Conservation (phyloP, 805 yeast genomes). For the Saturnispora silvae region DNA sequence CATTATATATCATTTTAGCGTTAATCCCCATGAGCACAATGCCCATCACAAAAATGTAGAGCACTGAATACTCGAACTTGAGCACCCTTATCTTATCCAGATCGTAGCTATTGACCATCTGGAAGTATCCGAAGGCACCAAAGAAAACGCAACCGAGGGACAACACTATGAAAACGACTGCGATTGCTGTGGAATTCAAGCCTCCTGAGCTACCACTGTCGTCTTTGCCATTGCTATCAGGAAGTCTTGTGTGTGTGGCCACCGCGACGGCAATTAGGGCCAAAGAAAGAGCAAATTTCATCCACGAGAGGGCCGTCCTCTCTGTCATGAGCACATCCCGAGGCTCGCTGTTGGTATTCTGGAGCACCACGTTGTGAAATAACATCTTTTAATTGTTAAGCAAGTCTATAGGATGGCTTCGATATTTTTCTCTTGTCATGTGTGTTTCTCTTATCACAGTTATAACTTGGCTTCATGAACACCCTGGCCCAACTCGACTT, state of each 20-base stretch:
- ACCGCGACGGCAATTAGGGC: slow-evolving; percentile 38
- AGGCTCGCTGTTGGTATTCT: slow-evolving; percentile 36
- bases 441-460: no score
- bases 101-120: slow-evolving; percentile 6
- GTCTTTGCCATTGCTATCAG: slow-evolving; percentile 6
- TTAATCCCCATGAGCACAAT: slow-evolving; percentile 4
- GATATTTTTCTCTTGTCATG: no score
- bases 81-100: slow-evolving; percentile 4
- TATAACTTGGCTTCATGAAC: no score
- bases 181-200: not conserved
- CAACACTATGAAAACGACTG: slow-evolving; percentile 3
- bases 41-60: slow-evolving; percentile 2
- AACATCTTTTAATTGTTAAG: not conserved
- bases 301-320: slow-evolving; percentile 38
- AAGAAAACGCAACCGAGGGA: slow-evolving; percentile 8
- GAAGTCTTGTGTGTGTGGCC: slow-evolving; percentile 33
- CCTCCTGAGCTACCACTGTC: not conserved
- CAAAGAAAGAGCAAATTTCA: slow-evolving; percentile 34
- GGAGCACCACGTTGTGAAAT: slow-evolving; percentile 18
- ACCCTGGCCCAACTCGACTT: no score
- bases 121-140: slow-evolving; percentile 9
- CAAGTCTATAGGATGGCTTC: not conserved
- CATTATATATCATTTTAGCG: slow-evolving; percentile 1
- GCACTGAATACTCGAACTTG: slow-evolving; percentile 5
- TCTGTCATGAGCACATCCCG: slow-evolving; percentile 44